Evolutionary conservation across 495 filamentous ascomycete species (phyloP).

Genomic region (Penicillium subrubescens): DNA sequence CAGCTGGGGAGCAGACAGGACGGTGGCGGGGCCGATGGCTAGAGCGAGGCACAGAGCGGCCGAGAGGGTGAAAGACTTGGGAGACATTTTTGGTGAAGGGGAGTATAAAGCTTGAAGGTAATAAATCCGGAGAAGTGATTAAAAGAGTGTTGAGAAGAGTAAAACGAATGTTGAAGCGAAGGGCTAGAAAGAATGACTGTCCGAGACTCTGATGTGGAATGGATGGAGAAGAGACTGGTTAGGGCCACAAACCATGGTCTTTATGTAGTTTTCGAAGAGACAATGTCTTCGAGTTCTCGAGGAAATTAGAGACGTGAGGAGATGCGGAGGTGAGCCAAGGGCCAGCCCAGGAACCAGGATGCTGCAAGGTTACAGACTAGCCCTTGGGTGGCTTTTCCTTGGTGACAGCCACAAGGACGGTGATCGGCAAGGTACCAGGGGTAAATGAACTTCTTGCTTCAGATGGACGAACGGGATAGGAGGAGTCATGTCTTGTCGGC

Average conservation of each 20-base stretch:
- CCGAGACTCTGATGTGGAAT: slow-evolving; percentile 23
- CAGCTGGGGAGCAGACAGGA: slow-evolving; percentile 36
- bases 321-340: slow-evolving; percentile 19
- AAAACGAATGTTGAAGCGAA: slow-evolving; percentile 19
- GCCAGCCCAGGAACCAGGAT: slow-evolving; percentile 20
- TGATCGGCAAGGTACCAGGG: slow-evolving; percentile 32
- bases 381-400: slow-evolving; percentile 25
- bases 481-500: slow-evolving; percentile 16
- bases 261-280: slow-evolving; percentile 30
- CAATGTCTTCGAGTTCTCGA: slow-evolving; percentile 5
- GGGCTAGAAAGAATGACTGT: slow-evolving; percentile 27
- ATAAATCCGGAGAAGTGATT: slow-evolving; percentile 1
- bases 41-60: slow-evolving; percentile 42
- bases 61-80: slow-evolving; percentile 35
- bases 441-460: slow-evolving; percentile 9
- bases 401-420: slow-evolving; percentile 22
- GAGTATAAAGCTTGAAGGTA: slow-evolving; percentile 7
- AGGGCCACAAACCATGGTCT: slow-evolving; percentile 18
- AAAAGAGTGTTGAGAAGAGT: slow-evolving; percentile 20
- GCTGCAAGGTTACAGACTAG: slow-evolving; percentile 32
- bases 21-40: slow-evolving; percentile 33
- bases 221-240: slow-evolving; percentile 22
- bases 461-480: slow-evolving; percentile 9
- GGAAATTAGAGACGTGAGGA: slow-evolving; percentile 14
- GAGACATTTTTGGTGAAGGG: slow-evolving; percentile 30